These are phyloP conservation scores for Aspergillus egyptiacus DNA, from an alignment of 495 filamentous ascomycete genomes.

Conservation along the genomic window DNA sequence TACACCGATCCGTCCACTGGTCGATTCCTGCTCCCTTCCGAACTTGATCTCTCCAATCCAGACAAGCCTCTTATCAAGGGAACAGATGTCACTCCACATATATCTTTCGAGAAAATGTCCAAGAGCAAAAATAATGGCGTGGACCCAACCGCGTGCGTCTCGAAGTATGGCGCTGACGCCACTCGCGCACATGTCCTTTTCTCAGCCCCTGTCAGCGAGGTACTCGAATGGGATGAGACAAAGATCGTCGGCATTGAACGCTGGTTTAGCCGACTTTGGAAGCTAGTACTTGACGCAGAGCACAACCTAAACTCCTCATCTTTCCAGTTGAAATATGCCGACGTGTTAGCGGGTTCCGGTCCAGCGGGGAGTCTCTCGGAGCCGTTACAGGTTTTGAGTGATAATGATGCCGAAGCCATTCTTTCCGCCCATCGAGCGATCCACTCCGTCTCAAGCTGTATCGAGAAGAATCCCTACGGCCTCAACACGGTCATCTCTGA, in stretches of 20 bases:
- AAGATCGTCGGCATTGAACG: constrained; percentile 75
- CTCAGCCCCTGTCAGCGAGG: constrained; percentile 73
- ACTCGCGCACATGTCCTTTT: constrained; percentile 84
- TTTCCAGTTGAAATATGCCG: constrained; percentile 16
- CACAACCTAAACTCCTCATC: constrained; percentile 21
- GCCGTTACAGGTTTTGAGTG: constrained; percentile 30
- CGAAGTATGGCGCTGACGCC: constrained; percentile 72
- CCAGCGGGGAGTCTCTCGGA: constrained; percentile 24
- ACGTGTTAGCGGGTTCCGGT: constrained; percentile 15
- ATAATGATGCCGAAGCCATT: constrained; percentile 54
- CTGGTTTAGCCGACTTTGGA: constrained; percentile 66
- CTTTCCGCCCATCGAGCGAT: constrained; percentile 62
- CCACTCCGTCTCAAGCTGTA: constrained; percentile 58
- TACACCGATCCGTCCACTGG: constrained; percentile 69
- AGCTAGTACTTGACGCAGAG: constrained; percentile 43
- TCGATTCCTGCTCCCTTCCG: constrained; percentile 69
- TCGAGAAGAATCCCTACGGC: constrained; percentile 58
- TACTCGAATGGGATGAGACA: constrained; percentile 82
- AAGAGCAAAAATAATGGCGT: constrained; percentile 93
- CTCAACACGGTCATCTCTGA: constrained; percentile 80
- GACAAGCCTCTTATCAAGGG: constrained; percentile 53
- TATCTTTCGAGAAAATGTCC: constrained; percentile 90
- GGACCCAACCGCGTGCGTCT: constrained; percentile 67
- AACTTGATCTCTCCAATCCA: constrained; percentile 59
- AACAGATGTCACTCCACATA: constrained; percentile 48